phyloP scores from a whole-genome alignment of 2,329 filamentous ascomycete species.

The Colletotrichum tanaceti region DNA sequence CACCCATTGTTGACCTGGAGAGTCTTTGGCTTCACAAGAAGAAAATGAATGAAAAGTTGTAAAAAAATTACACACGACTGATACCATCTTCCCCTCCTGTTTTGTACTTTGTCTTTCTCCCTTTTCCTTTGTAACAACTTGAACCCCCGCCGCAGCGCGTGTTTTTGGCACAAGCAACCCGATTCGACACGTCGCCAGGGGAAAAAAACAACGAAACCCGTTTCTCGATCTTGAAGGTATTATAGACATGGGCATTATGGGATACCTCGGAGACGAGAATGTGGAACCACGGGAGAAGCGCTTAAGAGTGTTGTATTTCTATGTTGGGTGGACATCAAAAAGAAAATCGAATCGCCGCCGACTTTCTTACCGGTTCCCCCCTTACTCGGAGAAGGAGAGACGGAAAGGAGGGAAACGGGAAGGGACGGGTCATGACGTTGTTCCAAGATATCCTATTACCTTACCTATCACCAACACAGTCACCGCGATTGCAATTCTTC shows the following conservation, averaged over 20 bases:
- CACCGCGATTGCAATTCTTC: background rate
- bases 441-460: slow-evolving; percentile 21
- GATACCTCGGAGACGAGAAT: slow-evolving; percentile 17
- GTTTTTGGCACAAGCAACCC: slow-evolving; percentile 17
- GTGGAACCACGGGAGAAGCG: background rate
- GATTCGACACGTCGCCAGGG: slow-evolving; percentile 31
- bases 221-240: slow-evolving; percentile 11
- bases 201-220: slow-evolving; percentile 25
- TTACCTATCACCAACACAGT: background rate
- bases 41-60: too few species aligned
- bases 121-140: slow-evolving; percentile 37
- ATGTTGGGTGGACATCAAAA: background rate
- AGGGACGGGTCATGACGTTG: slow-evolving; percentile 25
- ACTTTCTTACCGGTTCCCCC: background rate
- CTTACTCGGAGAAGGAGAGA: background rate
- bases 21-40: background rate
- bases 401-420: background rate
- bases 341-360: background rate
- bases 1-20: slow-evolving; percentile 9
- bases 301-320: slow-evolving; percentile 23
- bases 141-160: slow-evolving; percentile 32
- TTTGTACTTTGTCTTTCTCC: slow-evolving; percentile 17
- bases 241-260: slow-evolving; percentile 34
- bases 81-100: slow-evolving; percentile 25
- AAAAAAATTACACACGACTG: slow-evolving; percentile 28